phyloP scores from a whole-genome alignment of 2,329 filamentous ascomycete genomes.

The Fusarium siculi region DNA sequence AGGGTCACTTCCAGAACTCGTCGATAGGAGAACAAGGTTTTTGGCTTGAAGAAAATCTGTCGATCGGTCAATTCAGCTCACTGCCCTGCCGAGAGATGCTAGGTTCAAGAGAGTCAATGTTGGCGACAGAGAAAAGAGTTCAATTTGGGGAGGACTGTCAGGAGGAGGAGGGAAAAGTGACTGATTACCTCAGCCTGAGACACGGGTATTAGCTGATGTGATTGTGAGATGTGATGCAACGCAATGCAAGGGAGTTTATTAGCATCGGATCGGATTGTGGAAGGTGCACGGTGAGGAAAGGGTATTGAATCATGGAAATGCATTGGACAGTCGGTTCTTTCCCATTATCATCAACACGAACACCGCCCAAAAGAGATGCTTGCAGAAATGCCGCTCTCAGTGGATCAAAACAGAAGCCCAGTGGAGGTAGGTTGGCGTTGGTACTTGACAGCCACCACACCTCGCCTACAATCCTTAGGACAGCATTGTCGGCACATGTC shows the following conservation, averaged over 20 bases:
- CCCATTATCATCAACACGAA: constrained; percentile 21
- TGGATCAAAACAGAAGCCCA: background rate
- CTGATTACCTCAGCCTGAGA: background rate
- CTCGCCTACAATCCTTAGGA: constrained; percentile 22
- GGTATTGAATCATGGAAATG: constrained; percentile 31
- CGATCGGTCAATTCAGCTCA: constrained; percentile 37
- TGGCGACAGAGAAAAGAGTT: background rate
- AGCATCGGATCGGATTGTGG: background rate
- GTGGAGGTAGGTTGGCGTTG: background rate
- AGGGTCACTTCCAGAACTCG: constrained; percentile 42
- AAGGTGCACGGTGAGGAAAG: constrained; percentile 6
- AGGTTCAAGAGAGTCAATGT: constrained; percentile 2
- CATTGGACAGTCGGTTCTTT: constrained; percentile 29
- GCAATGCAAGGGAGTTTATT: background rate
- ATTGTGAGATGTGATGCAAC: background rate
- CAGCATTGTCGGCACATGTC: constrained; percentile 11
- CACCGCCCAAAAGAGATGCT: constrained; percentile 27
- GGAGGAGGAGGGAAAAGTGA: background rate
- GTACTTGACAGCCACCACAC: background rate
- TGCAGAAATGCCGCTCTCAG: constrained; percentile 29
- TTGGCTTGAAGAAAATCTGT: constrained; percentile 41
- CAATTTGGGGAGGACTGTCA: background rate
- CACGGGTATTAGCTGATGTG: background rate
- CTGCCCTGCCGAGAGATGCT: constrained; percentile 1
- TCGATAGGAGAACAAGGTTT: constrained; percentile 40